phyloP scores from a whole-genome alignment of 2,329 filamentous ascomycete genomes.

The Ceratocystis colombiana region DNA sequence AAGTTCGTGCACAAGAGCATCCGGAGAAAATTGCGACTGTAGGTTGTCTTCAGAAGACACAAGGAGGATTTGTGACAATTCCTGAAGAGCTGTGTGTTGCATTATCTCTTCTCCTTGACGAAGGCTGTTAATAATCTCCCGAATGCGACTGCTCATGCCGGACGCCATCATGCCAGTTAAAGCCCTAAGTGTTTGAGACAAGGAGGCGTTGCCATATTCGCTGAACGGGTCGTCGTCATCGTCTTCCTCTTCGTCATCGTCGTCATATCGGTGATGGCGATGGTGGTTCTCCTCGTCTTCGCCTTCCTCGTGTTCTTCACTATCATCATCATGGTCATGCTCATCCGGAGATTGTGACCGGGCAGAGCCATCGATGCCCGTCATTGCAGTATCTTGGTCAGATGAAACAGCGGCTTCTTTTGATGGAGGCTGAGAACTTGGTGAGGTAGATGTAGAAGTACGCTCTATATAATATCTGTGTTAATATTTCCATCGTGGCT shows the following conservation, averaged over 20 bases:
- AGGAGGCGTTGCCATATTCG: constrained; percentile 46
- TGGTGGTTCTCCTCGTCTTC: constrained; percentile 26
- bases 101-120: constrained; percentile 78
- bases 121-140: constrained; percentile 65
- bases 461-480: background rate
- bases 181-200: constrained; percentile 74
- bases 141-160: constrained; percentile 66
- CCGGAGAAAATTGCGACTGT: constrained; percentile 86
- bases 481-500: background rate
- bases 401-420: constrained; percentile 44
- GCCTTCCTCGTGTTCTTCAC: constrained; percentile 17
- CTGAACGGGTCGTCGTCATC: constrained; percentile 57
- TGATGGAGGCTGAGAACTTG: constrained; percentile 39
- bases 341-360: constrained; percentile 38
- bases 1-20: constrained; percentile 90
- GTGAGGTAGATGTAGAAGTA: constrained; percentile 26
- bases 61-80: constrained; percentile 83
- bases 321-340: constrained; percentile 24
- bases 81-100: constrained; percentile 84
- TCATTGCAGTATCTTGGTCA: constrained; percentile 61
- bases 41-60: constrained; percentile 96
- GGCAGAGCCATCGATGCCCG: constrained; percentile 51
- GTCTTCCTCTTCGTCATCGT: constrained; percentile 52
- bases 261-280: constrained; percentile 32
- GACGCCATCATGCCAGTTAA: constrained; percentile 79